Base-by-base conservation (phyloP, 495 filamentous ascomycete species). In the Penicillium psychrofluorescens region DNA sequence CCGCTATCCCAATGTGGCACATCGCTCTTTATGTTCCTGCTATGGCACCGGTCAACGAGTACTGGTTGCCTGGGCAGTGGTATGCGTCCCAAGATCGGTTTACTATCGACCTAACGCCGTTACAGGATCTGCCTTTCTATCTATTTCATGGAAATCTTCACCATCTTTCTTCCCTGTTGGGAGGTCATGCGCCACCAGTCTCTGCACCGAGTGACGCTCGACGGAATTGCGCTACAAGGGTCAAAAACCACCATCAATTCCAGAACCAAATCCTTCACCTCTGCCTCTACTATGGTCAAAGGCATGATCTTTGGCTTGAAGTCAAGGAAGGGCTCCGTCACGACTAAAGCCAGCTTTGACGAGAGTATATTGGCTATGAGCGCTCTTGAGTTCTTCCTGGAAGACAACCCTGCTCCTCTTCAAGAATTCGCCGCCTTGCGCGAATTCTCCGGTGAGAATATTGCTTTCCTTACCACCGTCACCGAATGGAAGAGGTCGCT, bases 401-500 rank as follows among this genome's bases (percentile, higher is more conserved):
- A 63, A 29, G 69, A 66, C 44, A 77, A 80, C 58, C 70, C 77
- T 3, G 62, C 65, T 6, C 71, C 73, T 2, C 69, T 85, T 0
- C 75, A 76, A 31, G 51, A 72, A 30, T 85, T 82, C 60, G 77
- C 80, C 5, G 78, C 81, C 7, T 67, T 72, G 7, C 65, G 72
- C 44, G 81, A 84, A 43, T 82, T 84, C 55, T 82, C 79, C 12
- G 80, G 77, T 29, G 81, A 84, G 56, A 85, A 84, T 61, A 77
- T 85, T 38, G 71, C 77, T 46, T 85, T 85, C 67, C 70, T 84
- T 1, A 78, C 68, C 27, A 60, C 67, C 44, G 68, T 83, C 15
- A 56, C 73, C 11, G 67, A 75, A 29, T 85, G 79, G 77, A 79
- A 75, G 50, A 40, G 41, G 36, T 44, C 45, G 10, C 44, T 66